Evolutionary conservation across 768 basidiomycete species (phyloP).

Genomic region (Suillus variegatus): DNA sequence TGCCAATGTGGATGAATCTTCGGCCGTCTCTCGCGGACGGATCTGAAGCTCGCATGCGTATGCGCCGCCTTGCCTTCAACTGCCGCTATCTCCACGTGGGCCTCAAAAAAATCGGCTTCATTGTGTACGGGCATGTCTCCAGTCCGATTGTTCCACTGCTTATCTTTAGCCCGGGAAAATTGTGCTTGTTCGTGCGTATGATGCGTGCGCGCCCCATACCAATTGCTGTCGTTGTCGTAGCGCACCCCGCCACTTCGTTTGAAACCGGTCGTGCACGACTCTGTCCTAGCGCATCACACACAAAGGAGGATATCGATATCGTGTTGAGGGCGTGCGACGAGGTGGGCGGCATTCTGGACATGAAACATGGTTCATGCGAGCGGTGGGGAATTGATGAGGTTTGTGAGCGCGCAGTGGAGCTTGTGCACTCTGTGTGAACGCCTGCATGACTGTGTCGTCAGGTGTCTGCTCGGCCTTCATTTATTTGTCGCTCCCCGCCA

Average conservation of each 20-base stretch:
- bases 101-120: neutral
- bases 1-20: neutral
- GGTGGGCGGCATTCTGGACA: neutral
- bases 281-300: neutral
- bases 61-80: neutral
- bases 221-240: neutral
- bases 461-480: neutral
- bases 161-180: neutral
- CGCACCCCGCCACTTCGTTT: neutral
- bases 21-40: neutral
- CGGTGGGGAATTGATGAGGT: neutral
- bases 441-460: neutral
- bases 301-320: neutral
- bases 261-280: neutral
- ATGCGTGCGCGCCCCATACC: neutral
- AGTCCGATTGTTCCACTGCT: neutral
- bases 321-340: neutral
- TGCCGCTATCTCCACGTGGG: neutral
- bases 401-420: neutral
- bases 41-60: neutral
- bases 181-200: neutral
- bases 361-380: neutral
- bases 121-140: neutral
- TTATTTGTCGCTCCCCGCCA: neutral
- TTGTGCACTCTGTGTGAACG: neutral